Conservation (phyloP, 257 asterid genomes). For the Solanum virginianum region DNA sequence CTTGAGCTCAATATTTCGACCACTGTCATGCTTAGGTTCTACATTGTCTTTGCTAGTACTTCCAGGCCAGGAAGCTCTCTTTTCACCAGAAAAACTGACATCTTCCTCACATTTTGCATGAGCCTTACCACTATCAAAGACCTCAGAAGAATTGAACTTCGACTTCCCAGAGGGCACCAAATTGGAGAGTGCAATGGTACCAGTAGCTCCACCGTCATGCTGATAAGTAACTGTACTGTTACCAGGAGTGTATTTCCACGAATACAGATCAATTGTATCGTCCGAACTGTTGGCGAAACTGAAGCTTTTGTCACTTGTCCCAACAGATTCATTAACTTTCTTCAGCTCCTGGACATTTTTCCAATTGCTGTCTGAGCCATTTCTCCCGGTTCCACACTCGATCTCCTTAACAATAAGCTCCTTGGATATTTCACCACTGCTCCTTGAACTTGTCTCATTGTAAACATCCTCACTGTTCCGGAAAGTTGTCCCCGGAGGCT, state of each 20-base stretch:
- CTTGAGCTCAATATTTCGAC: conserved; percentile 41
- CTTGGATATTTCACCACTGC: conserved; percentile 34
- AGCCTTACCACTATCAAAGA: conserved; percentile 24
- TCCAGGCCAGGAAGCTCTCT: conserved; percentile 44
- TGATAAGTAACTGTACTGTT: conserved; percentile 38
- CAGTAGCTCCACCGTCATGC: conserved; percentile 26
- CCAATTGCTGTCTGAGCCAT: conserved; percentile 50
- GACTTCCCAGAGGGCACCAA: conserved; percentile 45
- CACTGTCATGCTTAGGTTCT: conserved; percentile 16
- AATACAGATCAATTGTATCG: conserved; percentile 53
- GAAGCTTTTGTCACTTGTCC: conserved; percentile 44
- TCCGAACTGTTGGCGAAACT: conserved; percentile 46
- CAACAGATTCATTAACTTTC: conserved; percentile 35
- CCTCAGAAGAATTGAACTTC: conserved; percentile 26
- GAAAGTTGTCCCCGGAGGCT: conserved; percentile 16
- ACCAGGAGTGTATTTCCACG: conserved; percentile 38
- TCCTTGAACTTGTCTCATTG: conserved; percentile 20
- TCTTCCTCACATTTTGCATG: conserved; percentile 32
- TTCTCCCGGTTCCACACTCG: conserved; percentile 49
- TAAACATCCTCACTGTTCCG: conserved; percentile 20
- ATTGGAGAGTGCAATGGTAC: conserved; percentile 32
- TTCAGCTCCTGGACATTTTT: conserved; percentile 34
- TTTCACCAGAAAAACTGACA: conserved; percentile 33
- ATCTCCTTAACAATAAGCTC: conserved; percentile 93
- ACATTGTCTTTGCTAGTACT: conserved; percentile 29